Evolutionary conservation across 495 filamentous ascomycete species (phyloP).

Genomic region (Penicillium tannophilum): DNA sequence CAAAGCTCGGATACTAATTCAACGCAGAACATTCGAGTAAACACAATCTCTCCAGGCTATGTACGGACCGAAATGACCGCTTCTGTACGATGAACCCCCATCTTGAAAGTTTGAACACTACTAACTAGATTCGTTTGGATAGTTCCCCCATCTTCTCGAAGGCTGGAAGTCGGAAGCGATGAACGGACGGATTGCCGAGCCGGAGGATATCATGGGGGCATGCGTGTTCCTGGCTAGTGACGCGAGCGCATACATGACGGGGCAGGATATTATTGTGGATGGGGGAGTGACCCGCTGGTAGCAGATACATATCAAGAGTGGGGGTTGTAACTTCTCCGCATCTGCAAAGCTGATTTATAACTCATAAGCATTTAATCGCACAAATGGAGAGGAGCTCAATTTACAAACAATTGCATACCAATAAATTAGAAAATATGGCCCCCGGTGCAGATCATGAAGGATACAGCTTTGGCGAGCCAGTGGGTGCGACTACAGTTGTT

Average conservation of each 20-base stretch:
- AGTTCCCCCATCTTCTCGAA: constrained; percentile 69
- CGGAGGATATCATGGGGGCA: constrained; percentile 80
- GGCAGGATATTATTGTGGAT: constrained; percentile 65
- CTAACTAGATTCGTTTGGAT: constrained; percentile 23
- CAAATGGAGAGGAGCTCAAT: background rate
- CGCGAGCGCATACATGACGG: constrained; percentile 78
- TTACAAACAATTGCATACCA: background rate
- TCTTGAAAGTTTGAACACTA: background rate
- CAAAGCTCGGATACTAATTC: background rate
- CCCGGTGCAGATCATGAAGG: constrained; percentile 31
- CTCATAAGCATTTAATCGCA: background rate
- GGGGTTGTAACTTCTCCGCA: constrained; percentile 22
- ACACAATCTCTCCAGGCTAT: constrained; percentile 49
- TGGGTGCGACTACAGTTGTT: constrained; percentile 51
- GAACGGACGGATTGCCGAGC: constrained; percentile 68
- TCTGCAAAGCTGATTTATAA: constrained; percentile 12
- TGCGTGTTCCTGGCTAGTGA: constrained; percentile 83
- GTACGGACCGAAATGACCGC: constrained; percentile 49
- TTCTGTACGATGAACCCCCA: constrained; percentile 32
- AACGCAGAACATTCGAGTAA: constrained; percentile 43
- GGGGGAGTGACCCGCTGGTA: constrained; percentile 40
- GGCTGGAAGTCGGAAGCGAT: constrained; percentile 76
- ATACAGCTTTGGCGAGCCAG: constrained; percentile 16
- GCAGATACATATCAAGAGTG: constrained; percentile 25
- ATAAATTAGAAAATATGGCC: constrained; percentile 26